These are phyloP conservation scores for Ustulina deusta DNA, from an alignment of 2,329 filamentous ascomycete species.

Conservation along the genomic window DNA sequence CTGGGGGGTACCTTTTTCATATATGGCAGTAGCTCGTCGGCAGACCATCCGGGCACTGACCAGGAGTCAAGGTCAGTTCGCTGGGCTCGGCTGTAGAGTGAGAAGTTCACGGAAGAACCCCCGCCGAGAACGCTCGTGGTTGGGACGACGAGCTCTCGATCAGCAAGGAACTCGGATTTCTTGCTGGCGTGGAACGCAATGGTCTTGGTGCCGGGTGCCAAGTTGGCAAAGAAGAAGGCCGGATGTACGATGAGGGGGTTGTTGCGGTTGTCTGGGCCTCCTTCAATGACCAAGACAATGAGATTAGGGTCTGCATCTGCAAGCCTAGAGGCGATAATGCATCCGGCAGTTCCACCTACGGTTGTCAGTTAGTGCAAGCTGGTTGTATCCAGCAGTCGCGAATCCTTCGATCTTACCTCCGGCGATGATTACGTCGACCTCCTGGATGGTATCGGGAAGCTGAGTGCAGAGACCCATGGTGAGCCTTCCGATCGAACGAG, in stretches of 20 bases:
- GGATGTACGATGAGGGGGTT: slow-evolving; percentile 53
- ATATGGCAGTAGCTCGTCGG: slow-evolving; percentile 58
- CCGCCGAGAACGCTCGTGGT: slow-evolving; percentile 64
- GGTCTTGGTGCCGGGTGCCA: slow-evolving; percentile 58
- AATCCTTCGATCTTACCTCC: slow-evolving; percentile 39
- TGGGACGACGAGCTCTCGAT: slow-evolving; percentile 56
- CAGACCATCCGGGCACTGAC: slow-evolving; percentile 46
- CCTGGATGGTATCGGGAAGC: slow-evolving; percentile 34
- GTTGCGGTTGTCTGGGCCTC: slow-evolving; percentile 17
- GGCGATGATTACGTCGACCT: slow-evolving; percentile 46
- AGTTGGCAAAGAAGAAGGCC: slow-evolving; percentile 61
- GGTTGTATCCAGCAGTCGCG: not conserved
- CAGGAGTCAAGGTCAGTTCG: slow-evolving; percentile 49
- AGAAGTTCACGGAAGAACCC: slow-evolving; percentile 62
- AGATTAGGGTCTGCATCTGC: slow-evolving; percentile 29
- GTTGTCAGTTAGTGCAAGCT: not conserved
- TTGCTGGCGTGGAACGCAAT: slow-evolving; percentile 60
- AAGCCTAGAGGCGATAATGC: slow-evolving; percentile 33
- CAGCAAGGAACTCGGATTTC: slow-evolving; percentile 54
- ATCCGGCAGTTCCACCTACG: slow-evolving; percentile 34
- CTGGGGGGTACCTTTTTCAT: slow-evolving; percentile 60
- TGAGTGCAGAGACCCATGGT: slow-evolving; percentile 42
- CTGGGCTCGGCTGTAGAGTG: slow-evolving; percentile 55
- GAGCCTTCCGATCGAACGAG: too few species aligned
- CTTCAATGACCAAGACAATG: slow-evolving; percentile 37